Percentiles rank a stretch among this genome's conserved stretches.
Conservation (phyloP, 2,329 filamentous ascomycete genomes). For the Xylaria sp. region DNA sequence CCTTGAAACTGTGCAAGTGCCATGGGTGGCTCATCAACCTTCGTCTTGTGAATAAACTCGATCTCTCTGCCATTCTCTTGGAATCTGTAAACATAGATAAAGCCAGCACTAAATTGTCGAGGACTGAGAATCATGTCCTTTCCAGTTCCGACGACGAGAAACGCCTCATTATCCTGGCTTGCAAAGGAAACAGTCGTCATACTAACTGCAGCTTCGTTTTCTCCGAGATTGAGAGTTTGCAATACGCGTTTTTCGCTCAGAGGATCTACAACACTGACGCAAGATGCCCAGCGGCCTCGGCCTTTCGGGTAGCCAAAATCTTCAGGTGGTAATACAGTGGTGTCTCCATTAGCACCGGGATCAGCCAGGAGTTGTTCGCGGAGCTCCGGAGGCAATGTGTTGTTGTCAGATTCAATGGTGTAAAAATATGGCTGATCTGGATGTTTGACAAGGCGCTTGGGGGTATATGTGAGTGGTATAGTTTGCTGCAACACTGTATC, state of each 20-base stretch:
- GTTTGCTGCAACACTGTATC: slow-evolving; percentile 87
- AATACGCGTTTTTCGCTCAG: slow-evolving; percentile 74
- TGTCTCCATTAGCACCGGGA: slow-evolving; percentile 73
- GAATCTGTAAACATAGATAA: slow-evolving; percentile 91
- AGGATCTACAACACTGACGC: slow-evolving; percentile 90
- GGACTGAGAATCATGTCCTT: slow-evolving; percentile 86
- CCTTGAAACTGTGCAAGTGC: slow-evolving; percentile 95
- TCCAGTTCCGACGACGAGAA: slow-evolving; percentile 91
- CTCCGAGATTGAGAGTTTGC: slow-evolving; percentile 79
- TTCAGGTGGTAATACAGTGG: slow-evolving; percentile 71
- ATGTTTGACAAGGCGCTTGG: slow-evolving; percentile 84
- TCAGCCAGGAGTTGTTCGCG: slow-evolving; percentile 76
- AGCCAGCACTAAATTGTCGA: slow-evolving; percentile 76
- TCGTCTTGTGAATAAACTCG: slow-evolving; percentile 96
- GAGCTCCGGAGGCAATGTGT: slow-evolving; percentile 82
- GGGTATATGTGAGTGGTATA: slow-evolving; percentile 87
- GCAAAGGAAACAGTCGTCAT: slow-evolving; percentile 84
- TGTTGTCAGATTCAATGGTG: slow-evolving; percentile 91
- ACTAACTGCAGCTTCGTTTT: slow-evolving; percentile 92
- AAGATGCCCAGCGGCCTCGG: slow-evolving; percentile 90
- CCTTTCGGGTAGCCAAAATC: slow-evolving; percentile 90
- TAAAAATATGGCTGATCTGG: slow-evolving; percentile 91
- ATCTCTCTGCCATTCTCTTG: slow-evolving; percentile 84
- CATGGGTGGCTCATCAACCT: slow-evolving; percentile 84
- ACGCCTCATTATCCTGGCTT: slow-evolving; percentile 86